Evolutionary conservation across 2,329 filamentous ascomycete genomes (phyloP).

Genomic region (Colletotrichum limetticola): DNA sequence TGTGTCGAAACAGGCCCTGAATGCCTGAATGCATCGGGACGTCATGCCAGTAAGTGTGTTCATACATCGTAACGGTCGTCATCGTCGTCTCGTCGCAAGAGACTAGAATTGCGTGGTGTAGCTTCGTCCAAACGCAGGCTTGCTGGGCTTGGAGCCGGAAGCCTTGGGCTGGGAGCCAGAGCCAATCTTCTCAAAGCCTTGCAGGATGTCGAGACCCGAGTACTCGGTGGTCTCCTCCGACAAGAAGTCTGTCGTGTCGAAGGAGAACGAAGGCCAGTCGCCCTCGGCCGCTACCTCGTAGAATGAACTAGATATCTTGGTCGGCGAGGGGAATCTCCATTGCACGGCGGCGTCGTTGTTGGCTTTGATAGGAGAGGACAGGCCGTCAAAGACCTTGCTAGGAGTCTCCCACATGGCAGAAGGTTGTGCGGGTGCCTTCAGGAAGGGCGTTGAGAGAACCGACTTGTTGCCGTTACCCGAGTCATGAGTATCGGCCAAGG

Average conservation of each 20-base stretch:
- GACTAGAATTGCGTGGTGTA: constrained; percentile 50
- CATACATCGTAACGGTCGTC: constrained; percentile 38
- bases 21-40: constrained; percentile 29
- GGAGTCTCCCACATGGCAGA: constrained; percentile 62
- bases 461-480: constrained; percentile 59
- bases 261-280: constrained; percentile 49
- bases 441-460: constrained; percentile 59
- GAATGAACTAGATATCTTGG: constrained; percentile 54
- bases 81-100: constrained; percentile 14
- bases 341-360: constrained; percentile 34
- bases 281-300: constrained; percentile 49
- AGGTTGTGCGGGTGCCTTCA: constrained; percentile 58
- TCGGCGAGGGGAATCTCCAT: constrained; percentile 56
- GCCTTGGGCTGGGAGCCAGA: constrained; percentile 50
- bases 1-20: constrained; percentile 25
- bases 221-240: constrained; percentile 69
- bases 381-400: constrained; percentile 65
- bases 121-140: constrained; percentile 49
- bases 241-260: constrained; percentile 63
- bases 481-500: constrained; percentile 70
- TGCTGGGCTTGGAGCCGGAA: constrained; percentile 43
- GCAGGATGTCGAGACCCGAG: constrained; percentile 75
- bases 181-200: constrained; percentile 82
- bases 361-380: constrained; percentile 67
- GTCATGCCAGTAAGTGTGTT: constrained; percentile 34